A percentile compares a stretch with the other conserved stretches of the same genome.
These are phyloP conservation scores for Suillus tomentosus DNA, from an alignment of 768 basidiomycete species.

Conservation along the genomic window DNA sequence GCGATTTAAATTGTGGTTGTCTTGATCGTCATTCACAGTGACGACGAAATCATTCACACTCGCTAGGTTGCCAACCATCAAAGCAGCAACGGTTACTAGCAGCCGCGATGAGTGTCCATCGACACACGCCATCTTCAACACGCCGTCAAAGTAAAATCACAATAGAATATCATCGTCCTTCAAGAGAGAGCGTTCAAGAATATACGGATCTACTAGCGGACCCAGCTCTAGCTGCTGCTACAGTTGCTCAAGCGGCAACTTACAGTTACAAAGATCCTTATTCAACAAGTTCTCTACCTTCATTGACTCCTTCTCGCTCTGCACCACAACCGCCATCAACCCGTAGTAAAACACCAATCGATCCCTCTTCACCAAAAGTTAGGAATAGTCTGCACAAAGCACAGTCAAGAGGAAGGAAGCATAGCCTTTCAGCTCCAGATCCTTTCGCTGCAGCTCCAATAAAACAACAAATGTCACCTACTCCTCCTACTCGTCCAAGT, in stretches of 20 bases:
- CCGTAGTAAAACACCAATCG: slow-evolving; percentile 28
- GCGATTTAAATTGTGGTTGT: not conserved
- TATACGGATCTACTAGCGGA: slow-evolving; percentile 73
- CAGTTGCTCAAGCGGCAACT: slow-evolving; percentile 36
- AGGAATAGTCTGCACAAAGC: slow-evolving; percentile 68
- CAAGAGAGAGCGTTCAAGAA: slow-evolving; percentile 74
- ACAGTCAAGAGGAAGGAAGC: slow-evolving; percentile 54
- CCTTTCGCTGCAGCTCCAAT: slow-evolving; percentile 50
- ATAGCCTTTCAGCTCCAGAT: slow-evolving; percentile 50
- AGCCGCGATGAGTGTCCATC: slow-evolving; percentile 7
- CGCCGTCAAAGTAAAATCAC: slow-evolving; percentile 60
- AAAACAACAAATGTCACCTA: slow-evolving; percentile 38
- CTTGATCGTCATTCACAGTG: not conserved
- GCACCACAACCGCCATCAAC: slow-evolving; percentile 45
- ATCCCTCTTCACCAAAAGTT: slow-evolving; percentile 34
- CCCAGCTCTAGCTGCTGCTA: slow-evolving; percentile 56
- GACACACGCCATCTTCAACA: slow-evolving; percentile 26
- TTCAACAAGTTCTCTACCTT: slow-evolving; percentile 23
- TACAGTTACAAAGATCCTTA: slow-evolving; percentile 42
- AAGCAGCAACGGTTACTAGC: slow-evolving; percentile 10
- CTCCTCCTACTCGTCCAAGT: slow-evolving; percentile 77
- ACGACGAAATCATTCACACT: not conserved
- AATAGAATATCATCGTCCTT: slow-evolving; percentile 76
- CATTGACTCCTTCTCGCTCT: slow-evolving; percentile 39
- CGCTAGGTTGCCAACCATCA: slow-evolving; percentile 6